Evolutionary conservation across 257 asterid species (phyloP).

Genomic region (Euphrasia confusa): DNA sequence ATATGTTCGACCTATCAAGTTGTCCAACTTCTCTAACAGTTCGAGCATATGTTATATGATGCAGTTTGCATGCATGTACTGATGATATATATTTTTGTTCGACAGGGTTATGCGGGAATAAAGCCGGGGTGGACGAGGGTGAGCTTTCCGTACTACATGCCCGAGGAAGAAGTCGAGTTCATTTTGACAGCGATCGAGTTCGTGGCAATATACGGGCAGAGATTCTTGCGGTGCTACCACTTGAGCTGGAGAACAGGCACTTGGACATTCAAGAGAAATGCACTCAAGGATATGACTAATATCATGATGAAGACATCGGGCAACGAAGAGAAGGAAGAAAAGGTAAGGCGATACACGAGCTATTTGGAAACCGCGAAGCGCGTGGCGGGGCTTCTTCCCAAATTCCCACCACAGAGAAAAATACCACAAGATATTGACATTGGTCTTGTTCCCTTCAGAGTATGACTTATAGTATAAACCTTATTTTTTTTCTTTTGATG

Average conservation of each 20-base stretch:
- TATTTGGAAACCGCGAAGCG: constrained; percentile 50
- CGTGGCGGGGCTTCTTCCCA: constrained; percentile 44
- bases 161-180: constrained; percentile 56
- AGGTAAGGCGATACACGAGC: constrained; percentile 22
- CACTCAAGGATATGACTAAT: not conserved
- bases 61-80: too few species aligned
- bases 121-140: constrained; percentile 85
- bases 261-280: constrained; percentile 49
- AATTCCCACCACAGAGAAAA: constrained; percentile 36
- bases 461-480: constrained; percentile 12
- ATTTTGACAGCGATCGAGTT: constrained; percentile 52
- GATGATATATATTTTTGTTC: too few species aligned
- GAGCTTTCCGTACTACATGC: constrained; percentile 72
- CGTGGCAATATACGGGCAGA: constrained; percentile 53
- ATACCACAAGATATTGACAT: constrained; percentile 46
- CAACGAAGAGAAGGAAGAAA: not conserved
- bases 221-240: constrained; percentile 47
- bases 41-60: too few species aligned
- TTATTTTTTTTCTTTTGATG: too few species aligned
- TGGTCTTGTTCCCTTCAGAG: constrained; percentile 41
- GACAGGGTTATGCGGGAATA: constrained; percentile 57
- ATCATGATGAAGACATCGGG: constrained; percentile 26
- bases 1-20: too few species aligned
- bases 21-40: too few species aligned
- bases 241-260: constrained; percentile 56